Evolutionary conservation across 2,329 filamentous ascomycete species (phyloP).

Genomic region (Lasiodiplodia sp.): DNA sequence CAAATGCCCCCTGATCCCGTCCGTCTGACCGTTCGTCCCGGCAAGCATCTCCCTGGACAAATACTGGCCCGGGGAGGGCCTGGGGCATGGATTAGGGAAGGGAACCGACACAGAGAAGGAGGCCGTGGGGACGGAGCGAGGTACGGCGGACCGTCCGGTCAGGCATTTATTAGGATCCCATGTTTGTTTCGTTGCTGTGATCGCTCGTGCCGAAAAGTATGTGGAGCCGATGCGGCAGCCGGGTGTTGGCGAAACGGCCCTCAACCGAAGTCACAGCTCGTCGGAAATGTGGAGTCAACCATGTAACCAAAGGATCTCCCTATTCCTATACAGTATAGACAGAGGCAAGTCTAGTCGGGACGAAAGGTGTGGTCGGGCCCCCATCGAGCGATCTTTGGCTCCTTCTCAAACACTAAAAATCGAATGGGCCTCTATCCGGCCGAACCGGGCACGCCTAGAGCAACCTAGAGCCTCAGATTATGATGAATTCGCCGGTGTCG

Average conservation of each 20-base stretch:
- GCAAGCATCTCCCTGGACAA: constrained; percentile 12
- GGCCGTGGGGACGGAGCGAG: neutral
- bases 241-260: constrained; percentile 9
- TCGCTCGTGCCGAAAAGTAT: constrained; percentile 9
- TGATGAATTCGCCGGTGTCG: neutral
- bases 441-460: neutral
- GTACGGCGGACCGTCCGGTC: neutral
- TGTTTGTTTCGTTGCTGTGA: constrained; percentile 9
- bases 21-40: neutral
- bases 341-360: constrained; percentile 1
- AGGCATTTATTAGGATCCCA: constrained; percentile 2
- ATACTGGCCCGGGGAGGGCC: neutral
- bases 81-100: neutral
- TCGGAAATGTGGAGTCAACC: neutral
- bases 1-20: constrained; percentile 1
- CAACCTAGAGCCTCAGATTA: neutral
- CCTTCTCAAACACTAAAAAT: neutral
- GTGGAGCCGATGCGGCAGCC: constrained; percentile 8
- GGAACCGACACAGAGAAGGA: neutral
- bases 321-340: neutral
- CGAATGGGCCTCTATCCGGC: neutral
- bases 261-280: constrained; percentile 1
- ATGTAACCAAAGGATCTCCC: neutral
- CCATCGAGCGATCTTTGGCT: neutral
- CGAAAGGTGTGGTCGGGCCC: neutral